These are phyloP conservation scores for Decorospora gaudefroyi DNA, from an alignment of 2,329 filamentous ascomycete genomes.

Conservation along the genomic window DNA sequence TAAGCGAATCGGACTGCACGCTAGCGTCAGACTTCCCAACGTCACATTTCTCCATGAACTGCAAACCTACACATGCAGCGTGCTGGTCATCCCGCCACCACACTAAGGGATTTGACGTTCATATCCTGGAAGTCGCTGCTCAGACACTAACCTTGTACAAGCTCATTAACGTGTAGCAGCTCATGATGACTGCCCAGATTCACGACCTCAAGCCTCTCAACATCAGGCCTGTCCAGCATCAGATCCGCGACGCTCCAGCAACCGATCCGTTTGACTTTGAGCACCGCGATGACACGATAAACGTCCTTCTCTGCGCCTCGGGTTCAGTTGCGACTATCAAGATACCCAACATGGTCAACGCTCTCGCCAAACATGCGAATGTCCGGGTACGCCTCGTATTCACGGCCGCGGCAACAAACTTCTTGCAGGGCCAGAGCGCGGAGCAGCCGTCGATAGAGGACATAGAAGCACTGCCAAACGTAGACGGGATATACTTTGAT, in stretches of 20 bases:
- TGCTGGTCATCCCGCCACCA: slow-evolving; percentile 17
- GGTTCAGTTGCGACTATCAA: slow-evolving; percentile 91
- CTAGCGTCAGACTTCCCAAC: slow-evolving; percentile 14
- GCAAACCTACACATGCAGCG: background rate
- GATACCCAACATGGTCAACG: slow-evolving; percentile 55
- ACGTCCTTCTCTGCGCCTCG: slow-evolving; percentile 68
- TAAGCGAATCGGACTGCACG: too few species aligned
- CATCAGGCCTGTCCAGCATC: slow-evolving; percentile 34
- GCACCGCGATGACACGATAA: slow-evolving; percentile 48
- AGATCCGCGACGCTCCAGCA: slow-evolving; percentile 23
- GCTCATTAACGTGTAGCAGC: slow-evolving; percentile 7
- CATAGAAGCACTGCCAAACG: slow-evolving; percentile 66
- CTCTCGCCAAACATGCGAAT: slow-evolving; percentile 58
- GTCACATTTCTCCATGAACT: slow-evolving; percentile 4
- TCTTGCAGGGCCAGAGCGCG: slow-evolving; percentile 72
- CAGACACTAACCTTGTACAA: slow-evolving; percentile 1
- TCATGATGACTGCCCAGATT: slow-evolving; percentile 32
- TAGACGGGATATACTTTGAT: slow-evolving; percentile 81
- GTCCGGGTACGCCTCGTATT: slow-evolving; percentile 86
- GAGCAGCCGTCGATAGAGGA: slow-evolving; percentile 74
- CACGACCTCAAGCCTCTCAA: slow-evolving; percentile 35
- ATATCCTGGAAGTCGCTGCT: slow-evolving; percentile 16
- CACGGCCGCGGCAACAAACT: slow-evolving; percentile 72
- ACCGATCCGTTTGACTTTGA: slow-evolving; percentile 32
- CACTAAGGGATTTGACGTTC: slow-evolving; percentile 1